These are phyloP conservation scores for Silene conica DNA, from an alignment of 148 eudicot genomes.

Conservation along the genomic window DNA sequence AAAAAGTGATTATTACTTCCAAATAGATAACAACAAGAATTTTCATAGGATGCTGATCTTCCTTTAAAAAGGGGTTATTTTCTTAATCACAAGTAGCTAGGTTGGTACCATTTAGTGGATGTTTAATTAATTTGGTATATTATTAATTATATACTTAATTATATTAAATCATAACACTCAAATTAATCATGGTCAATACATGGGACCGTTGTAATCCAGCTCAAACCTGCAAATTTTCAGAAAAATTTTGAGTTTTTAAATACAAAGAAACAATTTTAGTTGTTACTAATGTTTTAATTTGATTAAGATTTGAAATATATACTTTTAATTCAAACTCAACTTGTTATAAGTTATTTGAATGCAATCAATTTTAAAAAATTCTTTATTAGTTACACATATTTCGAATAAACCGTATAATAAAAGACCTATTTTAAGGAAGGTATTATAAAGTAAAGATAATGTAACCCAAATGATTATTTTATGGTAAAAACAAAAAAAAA, in stretches of 20 bases:
- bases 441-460: no score
- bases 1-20: neutral
- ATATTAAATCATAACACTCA: neutral
- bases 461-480: no score
- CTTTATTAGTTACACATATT: no score
- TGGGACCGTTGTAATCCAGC: conserved; percentile 23
- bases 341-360: no score
- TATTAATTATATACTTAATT: neutral
- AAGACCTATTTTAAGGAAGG: no score
- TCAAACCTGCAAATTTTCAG: conserved; percentile 18
- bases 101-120: conserved; percentile 14
- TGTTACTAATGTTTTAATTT: neutral
- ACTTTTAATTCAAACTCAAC: neutral
- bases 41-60: conserved; percentile 27
- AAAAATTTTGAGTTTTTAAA: neutral
- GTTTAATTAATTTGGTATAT: neutral
- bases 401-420: no score
- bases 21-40: conserved; percentile 5
- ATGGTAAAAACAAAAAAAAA: no score
- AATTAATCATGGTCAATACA: conserved; percentile 6
- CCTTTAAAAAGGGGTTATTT: conserved; percentile 3
- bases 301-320: neutral
- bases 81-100: conserved; percentile 8
- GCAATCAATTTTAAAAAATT: no score
- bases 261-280: conserved; percentile 18